Percentiles rank a stretch among this genome's conserved stretches.
phyloP scores from a whole-genome alignment of 2,329 filamentous ascomycete species.

The Sordariomycetes sp. region DNA sequence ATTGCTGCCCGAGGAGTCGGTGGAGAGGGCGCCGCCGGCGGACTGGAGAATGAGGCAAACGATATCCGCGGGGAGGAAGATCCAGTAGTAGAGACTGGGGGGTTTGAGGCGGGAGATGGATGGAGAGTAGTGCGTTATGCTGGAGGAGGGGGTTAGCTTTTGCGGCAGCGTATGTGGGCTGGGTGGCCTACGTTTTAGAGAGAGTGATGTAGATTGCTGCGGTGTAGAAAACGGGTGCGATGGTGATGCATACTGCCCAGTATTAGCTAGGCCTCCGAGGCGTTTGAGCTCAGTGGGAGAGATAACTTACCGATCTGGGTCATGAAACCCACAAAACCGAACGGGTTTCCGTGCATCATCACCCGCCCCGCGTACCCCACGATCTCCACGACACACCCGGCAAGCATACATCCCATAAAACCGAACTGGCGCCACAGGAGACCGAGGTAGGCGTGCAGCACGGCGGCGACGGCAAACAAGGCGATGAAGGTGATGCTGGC shows the following conservation, averaged over 20 bases:
- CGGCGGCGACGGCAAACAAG: constrained; percentile 34
- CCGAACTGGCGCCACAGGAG: constrained; percentile 33
- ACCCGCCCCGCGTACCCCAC: constrained; percentile 53
- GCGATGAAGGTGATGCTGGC: constrained; percentile 41
- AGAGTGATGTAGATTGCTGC: constrained; percentile 59
- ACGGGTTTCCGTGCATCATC: constrained; percentile 46
- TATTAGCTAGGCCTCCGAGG: background rate
- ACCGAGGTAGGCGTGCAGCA: constrained; percentile 35
- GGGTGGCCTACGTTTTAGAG: constrained; percentile 17
- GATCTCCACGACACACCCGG: constrained; percentile 46
- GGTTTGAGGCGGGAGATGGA: constrained; percentile 29
- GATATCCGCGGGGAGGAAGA: constrained; percentile 45
- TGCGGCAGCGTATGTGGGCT: background rate
- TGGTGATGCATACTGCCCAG: constrained; percentile 26
- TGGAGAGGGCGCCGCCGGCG: constrained; percentile 42
- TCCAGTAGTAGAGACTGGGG: constrained; percentile 29
- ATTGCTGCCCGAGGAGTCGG: constrained; percentile 26
- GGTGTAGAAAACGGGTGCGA: constrained; percentile 34
- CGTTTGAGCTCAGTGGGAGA: background rate
- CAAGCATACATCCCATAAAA: constrained; percentile 39
- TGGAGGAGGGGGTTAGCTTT: constrained; percentile 22
- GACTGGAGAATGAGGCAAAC: constrained; percentile 47
- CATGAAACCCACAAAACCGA: constrained; percentile 47
- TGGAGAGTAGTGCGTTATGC: constrained; percentile 13
- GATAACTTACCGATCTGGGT: constrained; percentile 46